Conservation (phyloP, 1,284 basidiomycete genomes). For the Sutorius eximius region DNA sequence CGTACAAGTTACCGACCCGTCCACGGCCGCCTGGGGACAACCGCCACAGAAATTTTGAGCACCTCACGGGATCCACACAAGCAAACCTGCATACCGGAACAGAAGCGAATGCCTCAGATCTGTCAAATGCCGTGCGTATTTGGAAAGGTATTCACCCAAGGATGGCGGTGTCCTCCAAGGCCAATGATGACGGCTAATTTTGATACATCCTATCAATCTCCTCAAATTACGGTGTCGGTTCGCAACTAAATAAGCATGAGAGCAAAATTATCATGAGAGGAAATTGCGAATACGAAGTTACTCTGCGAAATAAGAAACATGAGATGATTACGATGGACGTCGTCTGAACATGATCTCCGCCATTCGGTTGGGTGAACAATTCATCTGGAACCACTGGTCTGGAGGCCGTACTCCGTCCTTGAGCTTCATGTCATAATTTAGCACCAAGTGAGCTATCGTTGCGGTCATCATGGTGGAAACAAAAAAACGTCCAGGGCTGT, state of each 20-base stretch:
- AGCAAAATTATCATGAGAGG: constrained; percentile 12
- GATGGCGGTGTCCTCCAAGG: background rate
- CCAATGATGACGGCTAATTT: constrained; percentile 1
- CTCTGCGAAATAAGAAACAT: constrained; percentile 8
- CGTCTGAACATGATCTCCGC: constrained; percentile 36
- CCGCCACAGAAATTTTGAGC: constrained; percentile 1
- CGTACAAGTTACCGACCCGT: background rate
- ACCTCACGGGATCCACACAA: constrained; percentile 1
- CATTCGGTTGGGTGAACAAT: constrained; percentile 30
- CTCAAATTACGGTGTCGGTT: constrained; percentile 7
- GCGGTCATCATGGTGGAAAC: constrained; percentile 37
- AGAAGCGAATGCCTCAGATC: background rate
- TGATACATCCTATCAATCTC: constrained; percentile 18
- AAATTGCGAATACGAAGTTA: constrained; percentile 13
- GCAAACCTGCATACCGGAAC: background rate
- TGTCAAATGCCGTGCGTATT: background rate
- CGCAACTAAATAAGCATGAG: constrained; percentile 8
- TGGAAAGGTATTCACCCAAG: background rate
- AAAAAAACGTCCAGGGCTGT: constrained; percentile 42
- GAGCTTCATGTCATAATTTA: constrained; percentile 38
- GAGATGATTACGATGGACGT: constrained; percentile 15
- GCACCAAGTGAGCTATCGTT: constrained; percentile 38
- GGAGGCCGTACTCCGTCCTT: constrained; percentile 38
- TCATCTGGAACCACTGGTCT: constrained; percentile 40
- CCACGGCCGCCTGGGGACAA: background rate